Evolutionary conservation across 345 rosid species (phyloP), one percentile per base, ranked within the genome.

Genomic region (Geranium brycei): DNA sequence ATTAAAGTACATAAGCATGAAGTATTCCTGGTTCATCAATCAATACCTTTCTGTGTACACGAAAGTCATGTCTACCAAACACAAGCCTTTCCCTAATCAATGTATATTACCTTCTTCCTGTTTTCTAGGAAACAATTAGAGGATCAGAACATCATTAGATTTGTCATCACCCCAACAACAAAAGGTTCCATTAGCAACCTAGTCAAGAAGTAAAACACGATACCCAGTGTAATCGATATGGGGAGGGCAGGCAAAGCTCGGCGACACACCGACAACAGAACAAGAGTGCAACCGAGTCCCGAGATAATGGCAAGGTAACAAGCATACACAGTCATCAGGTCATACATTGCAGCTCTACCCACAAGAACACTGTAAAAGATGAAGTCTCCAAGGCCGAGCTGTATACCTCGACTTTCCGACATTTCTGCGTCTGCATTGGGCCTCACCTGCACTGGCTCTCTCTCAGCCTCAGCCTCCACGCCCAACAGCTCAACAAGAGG

Each of bases 261-360:
- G 64, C 75, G 88, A 73, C 83, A 81, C 59, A 90, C 87, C 0
- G 95, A 81, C 78, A 93, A 76, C 86, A 93, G 79, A 47, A 93
- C 86, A 59, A 93, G 97, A 62, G 99, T 93, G 86, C 96, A 93
- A 51, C 91, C 99, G 62, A 90, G 96, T 68, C 99, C 99, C 0
- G 96, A 93, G 65, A 93, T 82, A 66, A 93, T 90, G 1, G 97
- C 97, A 47, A 93, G 91, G 78, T 93, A 90, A 68, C 98, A 92
- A 2, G 97, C 97, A 76, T 90, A 90, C 7, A 92, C 97, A 1
- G 99, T 92, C 99, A 86, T 87, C 65, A 93, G 83, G 75, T 93
- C 99, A 77, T 90, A 93, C 97, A 93, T 86, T 17, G 99, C 99
- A 73, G 99, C 97, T 63, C 99, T 84, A 57, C 99, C 99, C 72